Evolutionary conservation across 2,329 filamentous ascomycete genomes (phyloP), one percentile per base, ranked within the genome.

Genomic region (Trichocomaceae sp.): DNA sequence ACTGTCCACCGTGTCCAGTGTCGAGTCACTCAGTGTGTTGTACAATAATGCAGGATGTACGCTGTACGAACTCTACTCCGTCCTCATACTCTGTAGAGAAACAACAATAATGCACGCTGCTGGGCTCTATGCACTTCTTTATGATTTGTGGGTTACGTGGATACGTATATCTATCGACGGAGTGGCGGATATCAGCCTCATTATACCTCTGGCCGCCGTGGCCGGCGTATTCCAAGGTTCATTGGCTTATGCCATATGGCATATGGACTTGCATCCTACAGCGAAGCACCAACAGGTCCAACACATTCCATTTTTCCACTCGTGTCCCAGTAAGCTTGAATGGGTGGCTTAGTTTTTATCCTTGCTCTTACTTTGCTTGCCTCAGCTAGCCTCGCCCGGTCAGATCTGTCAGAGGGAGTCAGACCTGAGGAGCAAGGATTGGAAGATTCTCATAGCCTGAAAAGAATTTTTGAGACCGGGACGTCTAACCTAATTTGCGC

Each of bases 231-330:
- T n/a, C n/a, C n/a, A n/a, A n/a, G n/a, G n/a, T n/a, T 54, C 37
- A 54, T 54, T 54, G 52, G 52, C 37, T 49, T 48, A 37, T n/a
- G n/a, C 7, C 23, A 26, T 26, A n/a, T 26, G 23, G 23, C 7
- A 26, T 26, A 39, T n/a, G 47, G n/a, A 22, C 23, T 13, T n/a
- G 31, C 49, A 35, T 44, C 37, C 49, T 33, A n/a, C n/a, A 44
- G 19, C 48, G n/a, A n/a, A n/a, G 19, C 39, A 10, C 26, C 7
- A 29, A 10, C 37, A 20, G n/a, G n/a, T n/a, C 33, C 48, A 44
- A 35, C 23, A 50, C 12, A 23, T 50, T 50, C 8, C 35, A 39
- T 39, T 35, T n/a, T 12, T 39, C 35, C 35, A 39, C 69, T 26
- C n/a, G 13, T 39, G 35, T 39, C 13, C 19, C 35, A 39, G 35